Evolutionary conservation across 768 basidiomycete species (phyloP).

Genomic region (Russula griseocarnosa): DNA sequence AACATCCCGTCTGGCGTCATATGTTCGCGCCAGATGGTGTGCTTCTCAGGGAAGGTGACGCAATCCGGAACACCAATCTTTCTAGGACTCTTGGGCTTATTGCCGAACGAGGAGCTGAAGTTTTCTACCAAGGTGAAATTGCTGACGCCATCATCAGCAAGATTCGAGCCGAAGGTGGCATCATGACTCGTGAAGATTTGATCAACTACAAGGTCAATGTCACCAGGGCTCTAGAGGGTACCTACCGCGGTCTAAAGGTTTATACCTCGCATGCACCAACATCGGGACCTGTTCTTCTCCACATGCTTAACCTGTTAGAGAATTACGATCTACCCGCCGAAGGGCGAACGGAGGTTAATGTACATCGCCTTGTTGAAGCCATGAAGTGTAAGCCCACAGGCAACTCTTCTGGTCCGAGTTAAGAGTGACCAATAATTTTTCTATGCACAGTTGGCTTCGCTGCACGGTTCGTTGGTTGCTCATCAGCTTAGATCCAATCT

Average conservation of each 20-base stretch:
- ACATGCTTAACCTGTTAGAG: slow-evolving; percentile 89
- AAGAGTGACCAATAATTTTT: background rate
- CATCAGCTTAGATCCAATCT: background rate
- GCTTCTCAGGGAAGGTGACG: slow-evolving; percentile 70
- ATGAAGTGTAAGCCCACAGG: slow-evolving; percentile 61
- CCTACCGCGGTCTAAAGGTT: slow-evolving; percentile 70
- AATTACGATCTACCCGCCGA: slow-evolving; percentile 51
- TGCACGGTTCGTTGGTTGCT: slow-evolving; percentile 43
- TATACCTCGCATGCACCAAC: slow-evolving; percentile 85
- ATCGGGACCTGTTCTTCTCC: slow-evolving; percentile 82
- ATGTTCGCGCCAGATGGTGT: slow-evolving; percentile 77
- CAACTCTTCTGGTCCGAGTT: slow-evolving; percentile 16
- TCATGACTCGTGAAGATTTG: slow-evolving; percentile 73
- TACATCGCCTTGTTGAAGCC: slow-evolving; percentile 79
- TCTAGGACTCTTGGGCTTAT: slow-evolving; percentile 72
- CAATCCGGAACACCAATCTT: slow-evolving; percentile 66
- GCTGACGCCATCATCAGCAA: slow-evolving; percentile 76
- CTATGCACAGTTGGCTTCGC: slow-evolving; percentile 55
- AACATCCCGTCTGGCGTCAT: slow-evolving; percentile 68
- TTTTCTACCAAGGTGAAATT: slow-evolving; percentile 86
- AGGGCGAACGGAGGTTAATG: slow-evolving; percentile 56
- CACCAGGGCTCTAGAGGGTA: slow-evolving; percentile 68
- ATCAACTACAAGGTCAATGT: slow-evolving; percentile 65
- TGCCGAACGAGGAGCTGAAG: slow-evolving; percentile 70
- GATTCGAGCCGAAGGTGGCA: slow-evolving; percentile 67